Conservation (phyloP, 1,284 basidiomycete species). For the Cystobasidium slooffiae region DNA sequence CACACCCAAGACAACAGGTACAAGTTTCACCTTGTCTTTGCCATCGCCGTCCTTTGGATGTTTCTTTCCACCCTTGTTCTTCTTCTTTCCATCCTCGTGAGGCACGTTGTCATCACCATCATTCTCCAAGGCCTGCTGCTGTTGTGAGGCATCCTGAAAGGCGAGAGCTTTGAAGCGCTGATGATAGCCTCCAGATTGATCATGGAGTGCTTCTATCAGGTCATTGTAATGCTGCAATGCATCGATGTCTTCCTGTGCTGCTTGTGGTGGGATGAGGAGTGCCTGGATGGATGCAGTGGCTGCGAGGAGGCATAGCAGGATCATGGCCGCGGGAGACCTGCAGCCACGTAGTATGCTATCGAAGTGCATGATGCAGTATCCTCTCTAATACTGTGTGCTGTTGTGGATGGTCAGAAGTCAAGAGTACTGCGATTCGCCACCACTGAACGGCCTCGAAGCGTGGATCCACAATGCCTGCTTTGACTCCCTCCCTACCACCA, state of each 20-base stretch:
- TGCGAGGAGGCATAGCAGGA: background rate
- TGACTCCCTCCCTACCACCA: no score
- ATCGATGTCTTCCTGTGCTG: background rate
- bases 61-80: constrained; percentile 15
- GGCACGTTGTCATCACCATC: constrained; percentile 8
- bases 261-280: constrained; percentile 9
- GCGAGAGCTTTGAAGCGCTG: constrained; percentile 13
- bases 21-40: constrained; percentile 31
- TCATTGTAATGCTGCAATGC: constrained; percentile 12
- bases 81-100: background rate
- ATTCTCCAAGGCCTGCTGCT: background rate
- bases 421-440: background rate
- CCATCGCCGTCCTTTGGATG: constrained; percentile 6
- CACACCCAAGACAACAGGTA: constrained; percentile 46
- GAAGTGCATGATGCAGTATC: constrained; percentile 14
- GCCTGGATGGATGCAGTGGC: background rate
- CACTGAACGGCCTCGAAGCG: background rate
- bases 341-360: constrained; percentile 2
- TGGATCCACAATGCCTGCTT: no score
- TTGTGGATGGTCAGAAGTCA: background rate
- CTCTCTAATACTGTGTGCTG: background rate
- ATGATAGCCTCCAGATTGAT: constrained; percentile 8
- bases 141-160: constrained; percentile 1
- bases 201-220: constrained; percentile 14
- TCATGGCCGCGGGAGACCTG: background rate